Conservation (phyloP, 2,329 filamentous ascomycete genomes). For the Claviceps humidiphila region DNA sequence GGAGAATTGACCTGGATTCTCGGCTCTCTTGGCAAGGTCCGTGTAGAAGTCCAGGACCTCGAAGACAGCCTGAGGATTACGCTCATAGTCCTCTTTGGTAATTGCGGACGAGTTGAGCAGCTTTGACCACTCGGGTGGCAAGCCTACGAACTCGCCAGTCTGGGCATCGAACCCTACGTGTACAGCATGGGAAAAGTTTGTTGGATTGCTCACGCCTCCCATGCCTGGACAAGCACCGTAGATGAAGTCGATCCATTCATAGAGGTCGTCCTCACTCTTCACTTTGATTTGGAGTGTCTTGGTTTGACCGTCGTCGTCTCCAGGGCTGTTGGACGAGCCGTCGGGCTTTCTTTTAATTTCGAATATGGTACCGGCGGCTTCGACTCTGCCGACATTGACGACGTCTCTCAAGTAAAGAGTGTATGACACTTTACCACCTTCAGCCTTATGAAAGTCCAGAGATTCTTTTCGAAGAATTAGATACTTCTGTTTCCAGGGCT, state of each 20-base stretch:
- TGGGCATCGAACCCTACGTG: slow-evolving; percentile 96
- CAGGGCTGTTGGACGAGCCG: slow-evolving; percentile 55
- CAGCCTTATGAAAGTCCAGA: slow-evolving; percentile 87
- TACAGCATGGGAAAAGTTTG: slow-evolving; percentile 93
- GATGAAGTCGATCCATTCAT: slow-evolving; percentile 97
- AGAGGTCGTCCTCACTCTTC: slow-evolving; percentile 90
- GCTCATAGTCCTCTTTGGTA: slow-evolving; percentile 96
- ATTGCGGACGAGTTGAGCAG: slow-evolving; percentile 91
- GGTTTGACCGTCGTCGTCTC: slow-evolving; percentile 66
- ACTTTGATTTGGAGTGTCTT: slow-evolving; percentile 85
- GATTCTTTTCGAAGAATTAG: slow-evolving; percentile 85
- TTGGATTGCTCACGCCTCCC: slow-evolving; percentile 96
- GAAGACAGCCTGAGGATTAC: slow-evolving; percentile 77
- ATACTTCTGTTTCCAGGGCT: slow-evolving; percentile 80
- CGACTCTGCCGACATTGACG: slow-evolving; percentile 78
- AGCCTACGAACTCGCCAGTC: slow-evolving; percentile 85
- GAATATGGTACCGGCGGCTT: slow-evolving; percentile 83
- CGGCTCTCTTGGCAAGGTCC: slow-evolving; percentile 62
- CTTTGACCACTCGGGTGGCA: slow-evolving; percentile 95
- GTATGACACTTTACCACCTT: slow-evolving; percentile 76
- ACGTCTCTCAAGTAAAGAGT: slow-evolving; percentile 79
- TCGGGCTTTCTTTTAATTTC: slow-evolving; percentile 73
- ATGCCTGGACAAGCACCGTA: slow-evolving; percentile 94
- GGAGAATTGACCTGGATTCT: slow-evolving; percentile 56
- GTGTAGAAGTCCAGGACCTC: slow-evolving; percentile 79